Evolutionary conservation across 2,329 filamentous ascomycete genomes (phyloP).

Genomic region (Cytospora paraplurivora): DNA sequence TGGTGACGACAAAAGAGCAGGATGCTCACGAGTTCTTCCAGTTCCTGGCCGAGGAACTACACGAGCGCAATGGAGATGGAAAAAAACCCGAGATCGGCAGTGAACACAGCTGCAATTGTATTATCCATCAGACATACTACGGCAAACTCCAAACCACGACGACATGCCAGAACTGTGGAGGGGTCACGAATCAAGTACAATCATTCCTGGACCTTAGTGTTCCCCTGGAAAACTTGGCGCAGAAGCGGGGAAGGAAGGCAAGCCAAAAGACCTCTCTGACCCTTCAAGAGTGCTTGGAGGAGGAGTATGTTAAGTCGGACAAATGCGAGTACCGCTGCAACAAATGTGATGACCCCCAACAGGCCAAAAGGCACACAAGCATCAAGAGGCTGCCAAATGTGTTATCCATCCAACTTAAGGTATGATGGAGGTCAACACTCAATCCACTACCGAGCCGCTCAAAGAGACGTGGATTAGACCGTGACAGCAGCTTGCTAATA

Average conservation of each 20-base stretch:
- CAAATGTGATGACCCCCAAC: constrained; percentile 74
- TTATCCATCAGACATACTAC: constrained; percentile 93
- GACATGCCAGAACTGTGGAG: constrained; percentile 84
- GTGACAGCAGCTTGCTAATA: constrained; percentile 1
- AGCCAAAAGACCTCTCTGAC: constrained; percentile 54
- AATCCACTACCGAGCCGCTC: background rate
- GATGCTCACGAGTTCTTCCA: constrained; percentile 98
- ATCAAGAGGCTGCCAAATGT: constrained; percentile 87
- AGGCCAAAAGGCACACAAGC: constrained; percentile 80
- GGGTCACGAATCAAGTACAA: constrained; percentile 79
- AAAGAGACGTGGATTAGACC: background rate
- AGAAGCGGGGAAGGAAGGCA: constrained; percentile 62
- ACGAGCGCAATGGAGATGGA: constrained; percentile 75
- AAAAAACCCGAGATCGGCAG: constrained; percentile 62
- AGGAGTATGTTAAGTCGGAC: constrained; percentile 85
- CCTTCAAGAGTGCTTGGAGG: constrained; percentile 73
- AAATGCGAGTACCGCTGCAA: constrained; percentile 88
- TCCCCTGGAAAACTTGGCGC: constrained; percentile 75
- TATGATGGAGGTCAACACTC: constrained; percentile 38
- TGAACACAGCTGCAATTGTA: constrained; percentile 76
- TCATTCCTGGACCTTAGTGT: constrained; percentile 90
- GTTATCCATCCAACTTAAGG: constrained; percentile 90
- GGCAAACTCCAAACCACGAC: constrained; percentile 89
- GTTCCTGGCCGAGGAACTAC: constrained; percentile 89
- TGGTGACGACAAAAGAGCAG: constrained; percentile 91